Conservation (phyloP, 345 rosid species). For the Murraya koenigii region DNA sequence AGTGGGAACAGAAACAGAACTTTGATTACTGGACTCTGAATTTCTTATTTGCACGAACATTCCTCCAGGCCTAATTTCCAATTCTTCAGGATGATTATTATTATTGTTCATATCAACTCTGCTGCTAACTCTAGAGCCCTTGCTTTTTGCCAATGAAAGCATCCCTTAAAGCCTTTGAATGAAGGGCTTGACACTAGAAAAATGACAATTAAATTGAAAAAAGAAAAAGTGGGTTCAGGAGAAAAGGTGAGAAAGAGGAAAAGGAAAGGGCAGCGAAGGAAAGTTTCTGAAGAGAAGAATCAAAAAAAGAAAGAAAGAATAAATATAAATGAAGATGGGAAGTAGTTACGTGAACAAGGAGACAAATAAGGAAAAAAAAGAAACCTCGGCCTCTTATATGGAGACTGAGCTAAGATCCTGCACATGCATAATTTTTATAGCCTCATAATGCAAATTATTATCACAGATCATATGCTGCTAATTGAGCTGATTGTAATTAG, state of each 20-base stretch:
- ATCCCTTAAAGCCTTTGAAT: not conserved
- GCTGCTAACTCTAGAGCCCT: constrained; percentile 10
- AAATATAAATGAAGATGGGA: not conserved
- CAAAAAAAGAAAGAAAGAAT: not conserved
- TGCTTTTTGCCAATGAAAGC: not conserved
- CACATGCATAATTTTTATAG: not conserved
- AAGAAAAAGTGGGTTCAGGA: not conserved
- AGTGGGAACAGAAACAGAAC: constrained; percentile 28
- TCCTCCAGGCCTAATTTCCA: constrained; percentile 66
- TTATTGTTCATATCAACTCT: not conserved
- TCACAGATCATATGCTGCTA: not conserved
- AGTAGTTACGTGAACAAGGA: constrained; percentile 1
- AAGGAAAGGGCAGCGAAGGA: constrained; percentile 22
- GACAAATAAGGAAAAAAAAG: not conserved
- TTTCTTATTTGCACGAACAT: constrained; percentile 59
- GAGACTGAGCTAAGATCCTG: not conserved
- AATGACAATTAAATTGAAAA: not conserved
- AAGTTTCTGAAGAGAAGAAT: constrained; percentile 21
- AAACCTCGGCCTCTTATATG: not conserved
- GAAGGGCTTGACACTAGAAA: not conserved
- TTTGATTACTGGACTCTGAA: constrained; percentile 26
- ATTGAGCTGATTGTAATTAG: not conserved
- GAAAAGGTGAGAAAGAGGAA: not conserved
- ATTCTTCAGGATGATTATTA: constrained; percentile 25
- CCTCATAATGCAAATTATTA: not conserved